These are phyloP conservation scores for Trichomonascaceae sp. DNA, from an alignment of 1,139 yeast genomes.

Conservation along the genomic window DNA sequence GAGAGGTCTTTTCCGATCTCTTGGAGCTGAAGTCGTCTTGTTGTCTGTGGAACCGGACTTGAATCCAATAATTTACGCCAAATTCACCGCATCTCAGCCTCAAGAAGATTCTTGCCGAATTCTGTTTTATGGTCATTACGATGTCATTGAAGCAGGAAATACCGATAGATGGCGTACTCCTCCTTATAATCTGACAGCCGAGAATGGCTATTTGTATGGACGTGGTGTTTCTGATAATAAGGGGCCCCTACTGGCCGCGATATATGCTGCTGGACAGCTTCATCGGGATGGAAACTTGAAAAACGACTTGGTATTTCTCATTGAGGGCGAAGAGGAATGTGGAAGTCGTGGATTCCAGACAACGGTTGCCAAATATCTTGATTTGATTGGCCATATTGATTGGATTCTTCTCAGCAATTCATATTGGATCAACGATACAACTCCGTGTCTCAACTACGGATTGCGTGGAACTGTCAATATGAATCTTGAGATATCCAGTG, in stretches of 20 bases:
- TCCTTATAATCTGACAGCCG: constrained; percentile 70
- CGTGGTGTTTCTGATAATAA: constrained; percentile 94
- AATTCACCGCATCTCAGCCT: constrained; percentile 42
- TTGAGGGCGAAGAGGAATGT: constrained; percentile 95
- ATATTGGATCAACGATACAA: constrained; percentile 84
- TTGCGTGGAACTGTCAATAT: constrained; percentile 86
- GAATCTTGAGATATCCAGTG: constrained; percentile 61
- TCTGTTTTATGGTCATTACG: constrained; percentile 93
- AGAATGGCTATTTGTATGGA: constrained; percentile 82
- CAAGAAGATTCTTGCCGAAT: constrained; percentile 30
- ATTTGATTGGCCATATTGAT: constrained; percentile 63
- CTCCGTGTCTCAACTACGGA: constrained; percentile 92
- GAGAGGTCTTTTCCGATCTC: constrained; percentile 51
- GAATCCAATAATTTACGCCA: constrained; percentile 79
- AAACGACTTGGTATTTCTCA: constrained; percentile 71
- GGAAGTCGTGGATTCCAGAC: constrained; percentile 83
- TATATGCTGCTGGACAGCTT: constrained; percentile 79
- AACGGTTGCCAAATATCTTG: constrained; percentile 47
- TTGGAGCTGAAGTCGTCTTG: constrained; percentile 72
- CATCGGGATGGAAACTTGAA: constrained; percentile 46
- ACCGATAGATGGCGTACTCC: constrained; percentile 62
- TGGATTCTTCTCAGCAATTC: constrained; percentile 89
- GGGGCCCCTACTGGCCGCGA: constrained; percentile 88
- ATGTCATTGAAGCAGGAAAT: constrained; percentile 71
- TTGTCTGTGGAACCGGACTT: constrained; percentile 65